Conservation (phyloP, 23 red algal species). For the Gracilariopsis chorda region DNA sequence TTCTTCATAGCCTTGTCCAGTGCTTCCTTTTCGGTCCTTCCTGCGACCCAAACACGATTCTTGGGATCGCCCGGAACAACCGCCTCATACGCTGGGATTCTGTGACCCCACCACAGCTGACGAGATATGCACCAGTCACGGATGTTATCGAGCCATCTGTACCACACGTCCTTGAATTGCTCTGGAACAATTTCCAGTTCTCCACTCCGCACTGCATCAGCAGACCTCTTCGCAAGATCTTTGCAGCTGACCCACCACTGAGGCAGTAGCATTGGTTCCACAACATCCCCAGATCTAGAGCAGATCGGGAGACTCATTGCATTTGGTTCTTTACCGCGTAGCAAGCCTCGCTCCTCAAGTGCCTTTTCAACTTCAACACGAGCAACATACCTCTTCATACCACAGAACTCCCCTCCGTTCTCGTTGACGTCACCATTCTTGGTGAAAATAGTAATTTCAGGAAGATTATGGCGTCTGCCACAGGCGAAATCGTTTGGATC, state of each 20-base stretch:
- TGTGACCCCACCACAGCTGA: constrained; percentile 99
- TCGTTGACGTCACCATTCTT: constrained; percentile 84
- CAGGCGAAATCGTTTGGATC: constrained; percentile 99
- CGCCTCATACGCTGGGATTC: constrained; percentile 79
- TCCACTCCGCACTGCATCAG: constrained; percentile 48
- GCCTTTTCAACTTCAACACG: constrained; percentile 89
- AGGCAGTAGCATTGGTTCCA: constrained; percentile 89
- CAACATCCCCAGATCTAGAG: constrained; percentile 92
- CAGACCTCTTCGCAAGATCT: constrained; percentile 72
- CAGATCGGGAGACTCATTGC: constrained; percentile 91
- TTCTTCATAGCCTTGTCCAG: constrained; percentile 33
- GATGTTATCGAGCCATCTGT: constrained; percentile 95
- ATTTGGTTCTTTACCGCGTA: constrained; percentile 88
- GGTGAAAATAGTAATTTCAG: constrained; percentile 73
- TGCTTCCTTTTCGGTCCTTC: constrained; percentile 81
- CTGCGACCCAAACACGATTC: constrained; percentile 74
- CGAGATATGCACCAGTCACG: constrained; percentile 97
- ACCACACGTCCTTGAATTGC: constrained; percentile 84
- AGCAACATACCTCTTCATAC: constrained; percentile 94
- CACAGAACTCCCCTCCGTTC: constrained; percentile 77
- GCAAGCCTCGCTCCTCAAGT: constrained; percentile 60
- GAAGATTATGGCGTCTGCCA: constrained; percentile 83
- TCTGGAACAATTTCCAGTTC: constrained; percentile 88
- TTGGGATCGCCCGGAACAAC: constrained; percentile 12
- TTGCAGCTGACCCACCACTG: constrained; percentile 98